Evolutionary conservation across 2,329 filamentous ascomycete genomes (phyloP).

Genomic region (Monosporascus sp.): DNA sequence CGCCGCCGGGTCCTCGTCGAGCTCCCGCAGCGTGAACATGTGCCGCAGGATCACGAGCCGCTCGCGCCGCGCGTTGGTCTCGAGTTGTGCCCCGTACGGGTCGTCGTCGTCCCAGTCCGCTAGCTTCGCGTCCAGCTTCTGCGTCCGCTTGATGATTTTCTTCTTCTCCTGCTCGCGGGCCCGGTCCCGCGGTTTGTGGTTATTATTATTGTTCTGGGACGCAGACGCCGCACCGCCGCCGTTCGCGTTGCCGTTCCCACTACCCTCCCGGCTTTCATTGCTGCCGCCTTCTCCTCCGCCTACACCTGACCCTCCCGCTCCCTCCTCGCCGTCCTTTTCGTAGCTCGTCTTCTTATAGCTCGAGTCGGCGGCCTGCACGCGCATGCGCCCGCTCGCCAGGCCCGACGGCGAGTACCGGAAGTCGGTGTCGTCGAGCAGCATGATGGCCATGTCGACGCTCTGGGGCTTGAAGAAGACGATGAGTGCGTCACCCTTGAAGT

Average conservation of each 20-base stretch:
- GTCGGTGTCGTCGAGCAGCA: constrained; percentile 74
- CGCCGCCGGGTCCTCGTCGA: constrained; percentile 78
- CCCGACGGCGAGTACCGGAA: constrained; percentile 61
- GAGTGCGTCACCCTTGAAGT: constrained; percentile 89
- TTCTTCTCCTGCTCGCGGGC: constrained; percentile 64
- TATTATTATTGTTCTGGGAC: constrained; percentile 32
- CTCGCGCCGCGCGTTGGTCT: constrained; percentile 55
- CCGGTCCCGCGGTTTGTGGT: constrained; percentile 40
- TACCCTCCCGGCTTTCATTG: constrained; percentile 2
- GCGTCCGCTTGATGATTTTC: constrained; percentile 86
- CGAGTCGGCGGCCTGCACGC: constrained; percentile 77
- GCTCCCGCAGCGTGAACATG: constrained; percentile 84
- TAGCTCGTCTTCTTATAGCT: constrained; percentile 89
- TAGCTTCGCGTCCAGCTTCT: constrained; percentile 86
- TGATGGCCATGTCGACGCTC: constrained; percentile 81
- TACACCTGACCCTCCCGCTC: constrained; percentile 6
- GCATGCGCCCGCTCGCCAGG: constrained; percentile 60
- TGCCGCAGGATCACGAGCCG: constrained; percentile 84
- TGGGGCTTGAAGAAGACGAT: constrained; percentile 94
- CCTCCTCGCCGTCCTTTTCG: constrained; percentile 31
- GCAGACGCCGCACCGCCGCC: not conserved
- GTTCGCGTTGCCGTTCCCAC: constrained; percentile 12
- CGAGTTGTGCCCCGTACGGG: constrained; percentile 45
- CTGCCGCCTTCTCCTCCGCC: constrained; percentile 12
- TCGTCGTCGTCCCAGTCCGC: constrained; percentile 96